phyloP scores from a whole-genome alignment of 148 eudicot species.

The Talinum fruticosum region DNA sequence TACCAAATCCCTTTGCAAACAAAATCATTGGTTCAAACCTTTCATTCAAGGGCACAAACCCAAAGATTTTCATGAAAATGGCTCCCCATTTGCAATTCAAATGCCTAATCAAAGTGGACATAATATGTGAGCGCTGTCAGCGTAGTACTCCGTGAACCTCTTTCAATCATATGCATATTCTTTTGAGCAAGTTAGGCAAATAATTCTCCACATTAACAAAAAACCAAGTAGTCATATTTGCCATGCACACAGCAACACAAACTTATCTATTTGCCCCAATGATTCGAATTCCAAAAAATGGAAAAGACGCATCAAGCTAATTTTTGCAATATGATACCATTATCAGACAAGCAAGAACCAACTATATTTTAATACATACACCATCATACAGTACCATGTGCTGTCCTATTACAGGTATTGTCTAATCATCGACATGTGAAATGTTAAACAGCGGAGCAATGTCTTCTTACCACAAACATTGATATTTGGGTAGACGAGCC shows the following conservation, averaged over 20 bases:
- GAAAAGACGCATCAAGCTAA: background rate
- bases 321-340: background rate
- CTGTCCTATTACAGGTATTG: background rate
- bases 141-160: background rate
- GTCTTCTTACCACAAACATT: constrained; percentile 83
- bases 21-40: background rate
- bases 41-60: background rate
- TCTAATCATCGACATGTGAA: background rate
- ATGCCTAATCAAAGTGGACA: background rate
- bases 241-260: background rate
- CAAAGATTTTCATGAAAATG: too few relatives aligned
- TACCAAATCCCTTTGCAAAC: background rate
- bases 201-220: too few relatives aligned
- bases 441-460: constrained; percentile 1
- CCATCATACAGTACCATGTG: background rate
- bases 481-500: constrained; percentile 96
- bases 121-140: background rate
- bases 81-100: background rate
- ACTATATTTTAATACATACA: background rate
- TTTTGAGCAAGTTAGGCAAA: too few relatives aligned
- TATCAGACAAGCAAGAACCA: background rate
- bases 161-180: too few relatives aligned
- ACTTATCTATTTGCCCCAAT: background rate
- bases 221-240: too few relatives aligned
- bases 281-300: background rate